Percentiles rank a stretch among this genome's conserved stretches.
Conservation (phyloP, 441 rosid genomes). For the Aleurites moluccanus region DNA sequence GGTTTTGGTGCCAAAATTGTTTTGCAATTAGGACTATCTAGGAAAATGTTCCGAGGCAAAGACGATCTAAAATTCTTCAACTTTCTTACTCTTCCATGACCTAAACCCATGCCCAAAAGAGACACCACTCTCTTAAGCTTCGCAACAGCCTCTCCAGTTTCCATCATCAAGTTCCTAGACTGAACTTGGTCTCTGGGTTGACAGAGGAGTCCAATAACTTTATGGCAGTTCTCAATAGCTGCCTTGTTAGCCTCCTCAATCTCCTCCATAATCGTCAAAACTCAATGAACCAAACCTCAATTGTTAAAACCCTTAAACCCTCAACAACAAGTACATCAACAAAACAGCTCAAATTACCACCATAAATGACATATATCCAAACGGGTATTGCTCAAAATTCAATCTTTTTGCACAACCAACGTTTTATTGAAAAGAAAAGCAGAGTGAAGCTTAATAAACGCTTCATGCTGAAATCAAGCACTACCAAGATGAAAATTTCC, state of each 20-base stretch:
- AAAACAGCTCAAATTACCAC: conserved; percentile 10
- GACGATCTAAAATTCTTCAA: conserved; percentile 46
- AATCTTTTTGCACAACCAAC: not conserved
- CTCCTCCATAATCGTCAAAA: conserved; percentile 63
- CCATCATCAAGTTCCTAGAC: conserved; percentile 47
- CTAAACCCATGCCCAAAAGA: conserved; percentile 55
- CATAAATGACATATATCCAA: not conserved
- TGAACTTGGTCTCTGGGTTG: conserved; percentile 55
- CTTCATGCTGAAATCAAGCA: conserved; percentile 22
- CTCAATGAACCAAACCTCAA: conserved; percentile 16
- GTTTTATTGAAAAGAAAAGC: conserved; percentile 12
- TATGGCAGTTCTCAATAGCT: conserved; percentile 66
- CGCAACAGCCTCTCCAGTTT: conserved; percentile 70
- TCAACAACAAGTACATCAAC: conserved; percentile 17
- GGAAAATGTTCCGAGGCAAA: conserved; percentile 50
- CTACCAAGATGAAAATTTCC: conserved; percentile 10
- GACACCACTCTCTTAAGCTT: conserved; percentile 70
- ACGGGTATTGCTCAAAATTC: conserved; percentile 4
- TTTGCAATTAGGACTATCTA: conserved; percentile 48
- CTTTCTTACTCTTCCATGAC: conserved; percentile 86
- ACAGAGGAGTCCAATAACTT: conserved; percentile 49
- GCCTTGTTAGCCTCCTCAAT: conserved; percentile 80
- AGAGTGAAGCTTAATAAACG: conserved; percentile 17
- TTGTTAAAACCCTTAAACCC: conserved; percentile 24
- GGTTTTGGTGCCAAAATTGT: conserved; percentile 63